Conservation (phyloP, 176 grass and related monocot species). For the Avena eriantha region DNA sequence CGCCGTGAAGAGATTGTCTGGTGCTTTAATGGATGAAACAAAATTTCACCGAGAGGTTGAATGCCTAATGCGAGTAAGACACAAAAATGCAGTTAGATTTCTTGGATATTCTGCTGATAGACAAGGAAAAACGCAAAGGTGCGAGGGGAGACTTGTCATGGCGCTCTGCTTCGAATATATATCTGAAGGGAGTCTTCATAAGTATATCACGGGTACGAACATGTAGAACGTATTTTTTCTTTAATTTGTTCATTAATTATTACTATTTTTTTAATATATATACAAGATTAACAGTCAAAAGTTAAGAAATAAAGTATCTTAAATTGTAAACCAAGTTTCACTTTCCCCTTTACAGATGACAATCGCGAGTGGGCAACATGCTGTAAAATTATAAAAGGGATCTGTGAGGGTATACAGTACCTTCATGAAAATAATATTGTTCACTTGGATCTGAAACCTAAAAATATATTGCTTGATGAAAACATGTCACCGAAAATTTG, state of each 20-base stretch:
- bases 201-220: not conserved
- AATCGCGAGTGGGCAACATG: not conserved
- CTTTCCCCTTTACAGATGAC: not conserved
- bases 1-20: no score
- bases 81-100: no score
- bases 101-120: no score
- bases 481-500: not conserved
- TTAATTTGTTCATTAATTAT: not conserved
- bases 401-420: not conserved
- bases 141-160: not conserved
- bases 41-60: no score
- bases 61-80: no score
- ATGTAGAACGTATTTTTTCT: not conserved
- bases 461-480: no score
- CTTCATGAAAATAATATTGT: not conserved
- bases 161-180: not conserved
- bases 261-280: not conserved
- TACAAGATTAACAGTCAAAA: not conserved
- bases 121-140: not conserved
- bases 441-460: not conserved
- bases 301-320: not conserved
- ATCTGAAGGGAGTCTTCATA: not conserved
- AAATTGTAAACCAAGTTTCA: not conserved
- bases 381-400: not conserved
- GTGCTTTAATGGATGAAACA: no score